A percentile compares a stretch with the other conserved stretches of the same genome.
Conservation (phyloP, 495 filamentous ascomycete species). For the Neurospora sp. region DNA sequence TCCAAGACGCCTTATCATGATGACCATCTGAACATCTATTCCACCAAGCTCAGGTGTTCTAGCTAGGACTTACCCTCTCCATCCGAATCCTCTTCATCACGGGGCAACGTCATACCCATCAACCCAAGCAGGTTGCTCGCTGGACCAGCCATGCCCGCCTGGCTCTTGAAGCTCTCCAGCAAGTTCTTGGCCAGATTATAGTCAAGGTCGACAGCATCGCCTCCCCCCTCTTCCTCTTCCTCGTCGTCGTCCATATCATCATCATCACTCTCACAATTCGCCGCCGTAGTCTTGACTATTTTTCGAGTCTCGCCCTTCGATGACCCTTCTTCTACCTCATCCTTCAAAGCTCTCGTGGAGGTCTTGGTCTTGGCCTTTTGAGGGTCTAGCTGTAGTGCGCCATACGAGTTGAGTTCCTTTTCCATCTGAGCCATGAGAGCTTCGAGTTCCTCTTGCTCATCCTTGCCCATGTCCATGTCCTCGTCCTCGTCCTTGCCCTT, state of each 20-base stretch:
- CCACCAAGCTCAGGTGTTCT: not conserved
- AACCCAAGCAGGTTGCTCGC: conserved; percentile 75
- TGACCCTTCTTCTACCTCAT: conserved; percentile 1
- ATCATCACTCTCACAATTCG: conserved; percentile 6
- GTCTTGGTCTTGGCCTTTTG: conserved; percentile 4
- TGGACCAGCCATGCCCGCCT: conserved; percentile 75
- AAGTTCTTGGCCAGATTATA: conserved; percentile 85
- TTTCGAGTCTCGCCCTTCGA: not conserved
- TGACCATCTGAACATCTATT: not conserved
- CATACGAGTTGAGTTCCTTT: conserved; percentile 64
- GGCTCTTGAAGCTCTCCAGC: conserved; percentile 83
- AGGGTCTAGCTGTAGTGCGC: conserved; percentile 58
- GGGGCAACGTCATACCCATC: conserved; percentile 71
- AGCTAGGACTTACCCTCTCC: not conserved
- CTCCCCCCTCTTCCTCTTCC: conserved; percentile 34
- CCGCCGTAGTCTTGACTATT: not conserved
- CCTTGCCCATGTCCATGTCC: conserved; percentile 24
- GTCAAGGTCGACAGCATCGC: conserved; percentile 59
- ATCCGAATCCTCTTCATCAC: conserved; percentile 52
- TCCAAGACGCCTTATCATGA: not conserved
- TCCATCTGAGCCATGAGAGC: conserved; percentile 72
- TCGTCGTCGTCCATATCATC: conserved; percentile 9
- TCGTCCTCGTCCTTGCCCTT: conserved; percentile 4
- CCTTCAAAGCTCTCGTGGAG: conserved; percentile 4
- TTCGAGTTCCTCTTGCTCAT: conserved; percentile 61